Evolutionary conservation across 2,329 filamentous ascomycete species (phyloP), one percentile per base, ranked within the genome.

Genomic region (Ophiostoma sp.): DNA sequence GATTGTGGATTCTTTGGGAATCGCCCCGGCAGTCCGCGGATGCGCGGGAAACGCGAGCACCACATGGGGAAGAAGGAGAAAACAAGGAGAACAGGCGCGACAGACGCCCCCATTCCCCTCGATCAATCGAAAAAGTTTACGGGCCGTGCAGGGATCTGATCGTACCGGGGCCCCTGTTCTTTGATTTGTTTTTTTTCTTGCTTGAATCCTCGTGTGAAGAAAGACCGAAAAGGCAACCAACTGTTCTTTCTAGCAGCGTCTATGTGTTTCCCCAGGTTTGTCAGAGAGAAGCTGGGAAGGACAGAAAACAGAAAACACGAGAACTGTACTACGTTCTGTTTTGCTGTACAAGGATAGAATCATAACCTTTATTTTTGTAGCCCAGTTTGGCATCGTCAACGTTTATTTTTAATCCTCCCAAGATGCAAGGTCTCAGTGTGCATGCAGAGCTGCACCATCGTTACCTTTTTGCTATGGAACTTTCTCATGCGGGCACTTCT

Each of bases 331-430:
- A 9, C 11, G 6, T 9, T 39, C 6, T 22, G 59, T 3, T 22
- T 7, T 61, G 31, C 31, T 39, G 57, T 39, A 17, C 28, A 11
- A 11, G 31, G 57, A 39, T 61, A 17, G 57, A 61, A 63, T 63
- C 59, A 42, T 11, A 39, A 39, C 33, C 5, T n/a, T n/a, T 9
- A 9, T 25, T 36, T 3, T 22, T 63, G 25, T 28, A 25, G n/a
- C 22, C 36, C 2, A 11, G 31, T 48, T 48, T 31, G 63, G 39
- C 42, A 48, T 48, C 15, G 39, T 36, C 22, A 48, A 22, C n/a
- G 4, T 17, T 39, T 66, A 66, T 66, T 66, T 66, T 66, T 66
- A 42, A 39, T 61, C n/a, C 59, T 12, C 39, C 39, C 39, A 42
- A 57, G 25, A 57, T 28, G 55, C 55, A 57, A 15, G 55, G 55